Conservation (phyloP, 2,329 filamentous ascomycete genomes). For the Aspergillus sp. region DNA sequence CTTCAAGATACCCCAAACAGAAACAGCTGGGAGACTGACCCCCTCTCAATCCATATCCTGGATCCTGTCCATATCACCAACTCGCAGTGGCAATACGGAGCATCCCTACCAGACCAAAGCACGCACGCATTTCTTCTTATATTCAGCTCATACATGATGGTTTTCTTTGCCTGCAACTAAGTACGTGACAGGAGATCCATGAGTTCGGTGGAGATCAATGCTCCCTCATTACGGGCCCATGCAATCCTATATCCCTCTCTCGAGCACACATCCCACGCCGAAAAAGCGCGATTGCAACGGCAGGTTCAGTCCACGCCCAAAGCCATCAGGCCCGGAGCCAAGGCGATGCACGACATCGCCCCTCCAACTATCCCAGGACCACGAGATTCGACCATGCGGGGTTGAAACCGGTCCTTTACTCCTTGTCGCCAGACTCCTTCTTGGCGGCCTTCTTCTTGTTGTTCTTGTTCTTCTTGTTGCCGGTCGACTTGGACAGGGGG, state of each 20-base stretch:
- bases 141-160: slow-evolving; percentile 7
- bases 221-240: slow-evolving; percentile 3
- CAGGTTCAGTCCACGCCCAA: slow-evolving; percentile 5
- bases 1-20: too few species aligned
- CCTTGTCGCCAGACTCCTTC: slow-evolving; percentile 45
- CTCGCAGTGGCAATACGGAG: too few species aligned
- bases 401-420: slow-evolving; percentile 32
- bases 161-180: slow-evolving; percentile 12
- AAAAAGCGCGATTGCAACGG: slow-evolving; percentile 3
- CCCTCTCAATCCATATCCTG: too few species aligned
- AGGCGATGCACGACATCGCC: slow-evolving; percentile 8
- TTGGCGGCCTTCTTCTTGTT: slow-evolving; percentile 74
- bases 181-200: slow-evolving; percentile 14
- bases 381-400: slow-evolving; percentile 15
- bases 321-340: slow-evolving; percentile 8
- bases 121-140: slow-evolving; percentile 5
- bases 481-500: slow-evolving; percentile 64
- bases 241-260: slow-evolving; percentile 2
- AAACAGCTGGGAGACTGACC: too few species aligned
- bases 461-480: slow-evolving; percentile 81
- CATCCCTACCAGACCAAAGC: neutral
- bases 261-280: neutral
- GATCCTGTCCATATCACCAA: too few species aligned
- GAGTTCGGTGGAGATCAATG: neutral
- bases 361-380: slow-evolving; percentile 12